Percentiles rank a stretch among this genome's conserved stretches.
Conservation (phyloP, 352 stramenopile genomes). For the Detonula confervacea region DNA sequence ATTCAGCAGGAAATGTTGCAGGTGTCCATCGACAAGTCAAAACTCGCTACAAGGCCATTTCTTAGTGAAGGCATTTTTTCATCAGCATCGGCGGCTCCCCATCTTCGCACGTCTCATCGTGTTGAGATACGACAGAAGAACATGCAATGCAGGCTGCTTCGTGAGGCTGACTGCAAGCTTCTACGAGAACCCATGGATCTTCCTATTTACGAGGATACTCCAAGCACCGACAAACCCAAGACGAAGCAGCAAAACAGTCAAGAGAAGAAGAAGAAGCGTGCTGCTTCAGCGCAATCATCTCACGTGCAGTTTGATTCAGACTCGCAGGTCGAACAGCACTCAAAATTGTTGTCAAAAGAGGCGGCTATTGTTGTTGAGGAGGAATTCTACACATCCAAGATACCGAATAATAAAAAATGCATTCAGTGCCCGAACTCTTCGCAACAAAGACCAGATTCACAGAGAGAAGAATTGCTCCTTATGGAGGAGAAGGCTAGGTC, state of each 20-base stretch:
- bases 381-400: no score
- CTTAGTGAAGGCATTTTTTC: no score
- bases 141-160: constrained; percentile 16
- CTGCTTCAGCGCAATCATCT: no score
- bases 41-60: neutral
- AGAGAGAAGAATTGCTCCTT: no score
- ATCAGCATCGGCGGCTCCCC: constrained; percentile 6
- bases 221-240: neutral
- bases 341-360: no score
- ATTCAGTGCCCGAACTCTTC: no score
- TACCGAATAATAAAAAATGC: no score
- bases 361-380: no score
- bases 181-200: constrained; percentile 37
- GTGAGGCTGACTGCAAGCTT: constrained; percentile 24
- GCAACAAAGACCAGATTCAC: no score
- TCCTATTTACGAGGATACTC: constrained; percentile 20
- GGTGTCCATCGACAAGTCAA: constrained; percentile 21
- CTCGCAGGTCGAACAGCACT: no score
- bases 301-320: no score
- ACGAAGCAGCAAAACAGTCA: neutral
- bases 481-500: no score
- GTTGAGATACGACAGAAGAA: constrained; percentile 17
- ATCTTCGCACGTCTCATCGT: constrained; percentile 35
- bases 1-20: constrained; percentile 37
- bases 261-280: neutral